A percentile compares a stretch with the other conserved stretches of the same genome.
Evolutionary conservation across 208 protist species (phyloP).

Genomic region (Trypanosoma melophagium): DNA sequence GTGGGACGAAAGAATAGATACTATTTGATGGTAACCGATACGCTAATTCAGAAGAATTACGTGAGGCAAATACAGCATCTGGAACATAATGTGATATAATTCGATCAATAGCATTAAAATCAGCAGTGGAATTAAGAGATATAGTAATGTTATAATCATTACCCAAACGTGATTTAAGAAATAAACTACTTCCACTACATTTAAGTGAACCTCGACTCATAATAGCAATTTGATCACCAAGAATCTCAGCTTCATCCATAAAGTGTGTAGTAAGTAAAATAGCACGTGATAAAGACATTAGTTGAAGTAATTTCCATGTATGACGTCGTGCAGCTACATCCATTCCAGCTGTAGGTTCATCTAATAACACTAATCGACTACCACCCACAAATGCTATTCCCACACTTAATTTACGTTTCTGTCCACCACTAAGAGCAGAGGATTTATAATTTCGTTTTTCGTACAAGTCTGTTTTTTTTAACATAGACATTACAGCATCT

Average conservation of each 20-base stretch:
- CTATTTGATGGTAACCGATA: constrained; percentile 39
- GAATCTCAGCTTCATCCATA: constrained; percentile 94
- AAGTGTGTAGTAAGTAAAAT: constrained; percentile 73
- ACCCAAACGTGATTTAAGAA: constrained; percentile 58
- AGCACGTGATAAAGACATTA: constrained; percentile 14
- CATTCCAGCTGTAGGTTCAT: constrained; percentile 64
- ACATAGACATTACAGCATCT: constrained; percentile 35
- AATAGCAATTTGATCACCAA: constrained; percentile 93
- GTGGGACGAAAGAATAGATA: constrained; percentile 29
- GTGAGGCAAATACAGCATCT: constrained; percentile 14
- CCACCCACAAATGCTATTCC: constrained; percentile 84
- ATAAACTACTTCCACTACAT: constrained; percentile 57
- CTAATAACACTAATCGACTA: constrained; percentile 71
- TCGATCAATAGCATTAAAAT: constrained; percentile 19
- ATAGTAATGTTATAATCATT: constrained; percentile 59
- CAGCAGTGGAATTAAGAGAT: constrained; percentile 30
- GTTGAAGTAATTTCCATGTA: constrained; percentile 43
- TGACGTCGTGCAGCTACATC: constrained; percentile 37
- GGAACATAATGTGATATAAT: constrained; percentile 30
- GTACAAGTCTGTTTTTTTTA: constrained; percentile 47
- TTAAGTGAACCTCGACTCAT: constrained; percentile 70
- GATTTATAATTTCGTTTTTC: constrained; percentile 54
- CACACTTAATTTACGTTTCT: constrained; percentile 64
- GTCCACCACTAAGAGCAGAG: constrained; percentile 55
- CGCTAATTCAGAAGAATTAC: constrained; percentile 39